Evolutionary conservation across 2,329 filamentous ascomycete genomes (phyloP).

Genomic region (Colletotrichum sublineola): DNA sequence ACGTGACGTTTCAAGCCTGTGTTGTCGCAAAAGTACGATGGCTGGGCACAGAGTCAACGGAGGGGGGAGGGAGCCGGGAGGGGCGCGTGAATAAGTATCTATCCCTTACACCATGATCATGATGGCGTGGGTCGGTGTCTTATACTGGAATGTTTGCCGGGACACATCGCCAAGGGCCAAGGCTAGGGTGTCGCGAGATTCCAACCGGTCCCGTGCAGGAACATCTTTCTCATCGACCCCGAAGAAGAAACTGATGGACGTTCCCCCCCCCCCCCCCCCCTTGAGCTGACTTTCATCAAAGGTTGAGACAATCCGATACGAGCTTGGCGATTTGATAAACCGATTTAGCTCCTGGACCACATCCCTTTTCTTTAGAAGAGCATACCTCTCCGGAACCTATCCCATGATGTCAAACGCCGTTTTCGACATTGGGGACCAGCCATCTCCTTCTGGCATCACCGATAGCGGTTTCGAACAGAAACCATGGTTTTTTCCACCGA

Average conservation of each 20-base stretch:
- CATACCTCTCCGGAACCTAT: not conserved
- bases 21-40: not conserved
- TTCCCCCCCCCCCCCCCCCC: not conserved
- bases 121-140: conserved; percentile 15
- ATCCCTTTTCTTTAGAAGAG: not conserved
- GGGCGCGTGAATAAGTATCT: not conserved
- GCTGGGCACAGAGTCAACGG: not conserved
- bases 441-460: not conserved
- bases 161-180: conserved; percentile 20
- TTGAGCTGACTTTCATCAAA: not conserved
- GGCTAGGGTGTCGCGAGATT: not conserved
- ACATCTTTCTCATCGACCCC: not conserved
- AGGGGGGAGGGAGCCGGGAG: not conserved
- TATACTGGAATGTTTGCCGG: conserved; percentile 14
- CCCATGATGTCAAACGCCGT: conserved; percentile 20
- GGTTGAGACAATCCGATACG: conserved; percentile 15
- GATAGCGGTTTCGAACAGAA: conserved; percentile 6
- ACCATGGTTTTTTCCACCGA: not conserved
- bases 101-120: conserved; percentile 4
- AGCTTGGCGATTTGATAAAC: not conserved
- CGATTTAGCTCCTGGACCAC: not conserved
- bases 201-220: not conserved
- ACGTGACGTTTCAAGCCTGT: not conserved
- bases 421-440: not conserved
- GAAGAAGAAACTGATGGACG: conserved; percentile 20